A percentile compares a stretch with the other conserved stretches of the same genome.
Conservation (phyloP, 2,329 filamentous ascomycete species). For the Trichoderma gracile region DNA sequence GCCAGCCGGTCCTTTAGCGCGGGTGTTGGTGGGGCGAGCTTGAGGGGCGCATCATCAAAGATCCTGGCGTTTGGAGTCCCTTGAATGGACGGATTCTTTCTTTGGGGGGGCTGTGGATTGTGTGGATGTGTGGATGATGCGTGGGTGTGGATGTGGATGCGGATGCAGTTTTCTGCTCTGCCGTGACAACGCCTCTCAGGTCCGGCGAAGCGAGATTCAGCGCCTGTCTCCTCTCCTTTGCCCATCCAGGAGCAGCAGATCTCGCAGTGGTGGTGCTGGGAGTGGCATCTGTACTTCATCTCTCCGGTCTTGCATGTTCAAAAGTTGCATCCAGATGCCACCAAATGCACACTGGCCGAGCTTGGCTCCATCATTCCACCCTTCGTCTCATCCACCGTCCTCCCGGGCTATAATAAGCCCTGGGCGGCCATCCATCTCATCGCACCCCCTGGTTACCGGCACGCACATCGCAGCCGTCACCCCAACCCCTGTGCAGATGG, state of each 20-base stretch:
- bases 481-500: conserved; percentile 25
- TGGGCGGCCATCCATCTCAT: conserved; percentile 16
- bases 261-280: too few relatives aligned
- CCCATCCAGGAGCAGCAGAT: too few relatives aligned
- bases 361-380: conserved; percentile 18
- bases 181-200: conserved; percentile 9
- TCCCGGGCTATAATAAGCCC: conserved; percentile 23
- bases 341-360: conserved; percentile 7
- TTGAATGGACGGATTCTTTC: conserved; percentile 3
- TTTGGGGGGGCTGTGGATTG: conserved; percentile 20
- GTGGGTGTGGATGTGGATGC: too few relatives aligned
- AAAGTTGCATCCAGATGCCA: not conserved
- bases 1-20: not conserved
- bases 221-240: not conserved
- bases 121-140: not conserved
- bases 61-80: conserved; percentile 6
- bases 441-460: conserved; percentile 26
- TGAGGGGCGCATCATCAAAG: conserved; percentile 18
- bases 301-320: not conserved
- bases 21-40: conserved; percentile 5
- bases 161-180: not conserved
- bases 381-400: conserved; percentile 16
- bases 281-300: not conserved
- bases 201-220: conserved; percentile 2
- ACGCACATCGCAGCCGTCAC: conserved; percentile 27